A percentile compares a stretch with the other conserved stretches of the same genome.
Conservation (phyloP, 768 basidiomycete genomes). For the Neoboletus subvelutipes region DNA sequence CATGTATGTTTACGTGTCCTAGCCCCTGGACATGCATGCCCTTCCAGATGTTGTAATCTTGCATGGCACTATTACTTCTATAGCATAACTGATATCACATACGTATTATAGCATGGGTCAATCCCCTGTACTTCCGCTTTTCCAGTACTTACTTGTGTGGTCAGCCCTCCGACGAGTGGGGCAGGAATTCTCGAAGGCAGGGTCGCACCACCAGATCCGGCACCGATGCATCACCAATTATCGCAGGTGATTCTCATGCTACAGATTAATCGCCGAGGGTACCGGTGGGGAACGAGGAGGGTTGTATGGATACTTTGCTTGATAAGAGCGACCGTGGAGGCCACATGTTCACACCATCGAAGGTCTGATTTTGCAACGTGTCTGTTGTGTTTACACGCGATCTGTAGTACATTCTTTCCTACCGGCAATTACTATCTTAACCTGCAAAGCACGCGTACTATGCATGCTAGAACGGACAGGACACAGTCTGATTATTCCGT, state of each 20-base stretch:
- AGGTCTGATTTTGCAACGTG: conserved; percentile 26
- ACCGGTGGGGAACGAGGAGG: neutral
- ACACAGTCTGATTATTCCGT: conserved; percentile 7
- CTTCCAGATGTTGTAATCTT: conserved; percentile 1
- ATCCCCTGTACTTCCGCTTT: neutral
- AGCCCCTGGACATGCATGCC: conserved; percentile 2
- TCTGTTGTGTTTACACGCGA: conserved; percentile 10
- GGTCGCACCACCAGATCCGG: neutral
- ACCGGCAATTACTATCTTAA: conserved; percentile 6
- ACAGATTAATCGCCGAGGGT: conserved; percentile 8
- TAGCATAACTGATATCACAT: conserved; percentile 16
- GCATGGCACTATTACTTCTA: neutral
- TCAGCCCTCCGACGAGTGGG: neutral
- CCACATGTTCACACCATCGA: conserved; percentile 19
- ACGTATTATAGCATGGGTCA: conserved; percentile 15
- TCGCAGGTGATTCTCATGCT: conserved; percentile 1
- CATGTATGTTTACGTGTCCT: conserved; percentile 19
- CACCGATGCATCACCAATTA: neutral
- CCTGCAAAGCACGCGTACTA: conserved; percentile 24
- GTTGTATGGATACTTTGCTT: neutral
- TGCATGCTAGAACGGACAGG: conserved; percentile 26
- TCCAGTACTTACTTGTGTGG: neutral
- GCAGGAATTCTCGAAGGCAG: neutral
- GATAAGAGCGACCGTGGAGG: neutral
- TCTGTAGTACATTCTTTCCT: conserved; percentile 4